A percentile compares a stretch with the other conserved stretches of the same genome.
These are phyloP conservation scores for Talaromyces borbonicus DNA, from an alignment of 495 filamentous ascomycete species.

Conservation along the genomic window DNA sequence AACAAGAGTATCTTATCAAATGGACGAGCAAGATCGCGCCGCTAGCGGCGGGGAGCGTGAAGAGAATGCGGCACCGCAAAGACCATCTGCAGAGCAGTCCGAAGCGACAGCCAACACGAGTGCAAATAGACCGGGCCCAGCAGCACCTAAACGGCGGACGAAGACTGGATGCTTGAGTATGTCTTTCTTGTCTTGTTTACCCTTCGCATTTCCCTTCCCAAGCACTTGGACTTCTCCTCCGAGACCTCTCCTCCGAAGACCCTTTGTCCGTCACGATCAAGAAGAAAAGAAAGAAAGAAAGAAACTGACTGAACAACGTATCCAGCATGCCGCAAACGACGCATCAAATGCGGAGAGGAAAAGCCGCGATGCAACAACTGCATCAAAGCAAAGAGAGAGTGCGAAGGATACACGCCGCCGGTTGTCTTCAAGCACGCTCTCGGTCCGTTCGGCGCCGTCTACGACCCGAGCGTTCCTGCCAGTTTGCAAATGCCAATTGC, in stretches of 20 bases:
- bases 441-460: constrained; percentile 39
- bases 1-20: background rate
- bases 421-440: constrained; percentile 88
- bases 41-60: background rate
- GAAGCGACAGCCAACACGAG: constrained; percentile 9
- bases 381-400: constrained; percentile 85
- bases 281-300: too few species aligned
- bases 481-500: constrained; percentile 5
- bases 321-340: constrained; percentile 80
- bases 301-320: constrained; percentile 10
- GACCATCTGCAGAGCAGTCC: background rate
- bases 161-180: constrained; percentile 95
- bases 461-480: constrained; percentile 8
- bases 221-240: too few species aligned
- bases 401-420: constrained; percentile 90
- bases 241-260: too few species aligned
- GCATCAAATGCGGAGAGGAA: constrained; percentile 97
- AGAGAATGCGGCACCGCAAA: background rate
- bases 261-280: too few species aligned
- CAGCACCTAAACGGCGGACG: constrained; percentile 56
- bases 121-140: constrained; percentile 16
- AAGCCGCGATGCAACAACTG: constrained; percentile 87
- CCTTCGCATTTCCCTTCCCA: too few species aligned
- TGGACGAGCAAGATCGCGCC: background rate
- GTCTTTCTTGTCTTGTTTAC: constrained; percentile 20